A percentile compares a stretch with the other conserved stretches of the same genome.
Conservation (phyloP, 2,329 filamentous ascomycete genomes). For the Xylaria sp. region DNA sequence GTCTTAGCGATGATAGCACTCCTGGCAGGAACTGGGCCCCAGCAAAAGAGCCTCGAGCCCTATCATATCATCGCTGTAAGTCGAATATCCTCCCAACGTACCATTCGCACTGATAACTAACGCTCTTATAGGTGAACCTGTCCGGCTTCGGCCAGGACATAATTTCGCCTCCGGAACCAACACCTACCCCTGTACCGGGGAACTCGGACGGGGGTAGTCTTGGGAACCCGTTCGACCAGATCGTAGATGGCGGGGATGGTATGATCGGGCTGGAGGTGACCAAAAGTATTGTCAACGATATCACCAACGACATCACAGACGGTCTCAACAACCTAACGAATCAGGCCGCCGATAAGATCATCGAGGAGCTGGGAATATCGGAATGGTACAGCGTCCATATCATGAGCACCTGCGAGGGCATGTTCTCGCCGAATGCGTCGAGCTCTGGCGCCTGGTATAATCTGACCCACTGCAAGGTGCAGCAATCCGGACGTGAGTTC, state of each 20-base stretch:
- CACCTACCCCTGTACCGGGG: conserved; percentile 20
- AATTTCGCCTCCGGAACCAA: conserved; percentile 28
- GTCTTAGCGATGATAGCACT: conserved; percentile 35
- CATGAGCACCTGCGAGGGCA: conserved; percentile 43
- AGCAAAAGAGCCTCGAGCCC: conserved; percentile 34
- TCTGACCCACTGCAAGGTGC: conserved; percentile 41
- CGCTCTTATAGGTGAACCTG: conserved; percentile 35
- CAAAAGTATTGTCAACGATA: neutral
- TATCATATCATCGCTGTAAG: conserved; percentile 37
- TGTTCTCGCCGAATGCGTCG: conserved; percentile 42
- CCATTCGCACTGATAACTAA: neutral
- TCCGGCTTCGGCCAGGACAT: conserved; percentile 38
- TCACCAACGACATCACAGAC: conserved; percentile 34
- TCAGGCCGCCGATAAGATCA: conserved; percentile 37
- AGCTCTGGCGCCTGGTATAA: conserved; percentile 36
- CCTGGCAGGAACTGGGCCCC: conserved; percentile 36
- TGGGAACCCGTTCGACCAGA: conserved; percentile 23
- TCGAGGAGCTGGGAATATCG: conserved; percentile 41
- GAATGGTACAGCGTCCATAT: conserved; percentile 50
- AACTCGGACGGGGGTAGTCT: conserved; percentile 15
- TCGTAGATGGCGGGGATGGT: conserved; percentile 15
- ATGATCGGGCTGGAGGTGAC: neutral
- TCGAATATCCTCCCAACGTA: neutral
- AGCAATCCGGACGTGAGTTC: conserved; percentile 36
- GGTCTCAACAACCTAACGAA: conserved; percentile 38